A percentile compares a stretch with the other conserved stretches of the same genome.
These are phyloP conservation scores for Pseudogymnoascus sp. DNA, from an alignment of 2,329 filamentous ascomycete genomes.

Conservation along the genomic window DNA sequence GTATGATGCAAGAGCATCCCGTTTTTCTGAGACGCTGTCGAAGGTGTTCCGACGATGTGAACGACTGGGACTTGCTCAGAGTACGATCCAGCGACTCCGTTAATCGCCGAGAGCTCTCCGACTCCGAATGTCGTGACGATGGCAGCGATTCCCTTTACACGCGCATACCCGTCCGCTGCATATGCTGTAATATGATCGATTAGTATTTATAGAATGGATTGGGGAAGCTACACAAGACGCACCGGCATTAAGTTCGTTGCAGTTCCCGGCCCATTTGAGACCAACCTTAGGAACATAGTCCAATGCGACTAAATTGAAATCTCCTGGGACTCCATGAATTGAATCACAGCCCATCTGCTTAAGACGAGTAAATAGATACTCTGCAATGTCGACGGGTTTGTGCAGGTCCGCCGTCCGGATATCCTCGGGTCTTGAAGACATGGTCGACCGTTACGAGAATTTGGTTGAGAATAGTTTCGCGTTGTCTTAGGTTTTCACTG, in stretches of 20 bases:
- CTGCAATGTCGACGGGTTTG: conserved; percentile 49
- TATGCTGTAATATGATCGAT: conserved; percentile 45
- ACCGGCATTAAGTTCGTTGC: conserved; percentile 69
- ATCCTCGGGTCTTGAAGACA: conserved; percentile 31
- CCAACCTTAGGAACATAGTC: conserved; percentile 56
- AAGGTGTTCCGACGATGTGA: conserved; percentile 52
- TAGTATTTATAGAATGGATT: background rate
- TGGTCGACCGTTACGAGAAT: background rate
- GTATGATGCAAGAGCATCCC: conserved; percentile 59
- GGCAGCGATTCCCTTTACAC: conserved; percentile 63
- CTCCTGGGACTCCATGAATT: conserved; percentile 63
- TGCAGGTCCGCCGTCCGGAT: conserved; percentile 37
- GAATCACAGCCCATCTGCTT: conserved; percentile 58
- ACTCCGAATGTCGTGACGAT: conserved; percentile 72
- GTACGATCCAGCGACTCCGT: conserved; percentile 67
- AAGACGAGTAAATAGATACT: conserved; percentile 62
- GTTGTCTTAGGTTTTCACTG: background rate
- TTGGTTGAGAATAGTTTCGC: background rate
- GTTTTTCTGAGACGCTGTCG: conserved; percentile 40
- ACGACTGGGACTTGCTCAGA: conserved; percentile 67
- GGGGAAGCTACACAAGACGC: conserved; percentile 23
- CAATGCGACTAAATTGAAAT: conserved; percentile 65
- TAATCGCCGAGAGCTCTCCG: conserved; percentile 66
- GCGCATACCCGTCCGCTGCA: conserved; percentile 73
- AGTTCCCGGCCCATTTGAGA: conserved; percentile 61